A percentile compares a stretch with the other conserved stretches of the same genome.
Evolutionary conservation across 2,329 filamentous ascomycete species (phyloP).

Genomic region (Immersiporthe knoxdaviesiana): DNA sequence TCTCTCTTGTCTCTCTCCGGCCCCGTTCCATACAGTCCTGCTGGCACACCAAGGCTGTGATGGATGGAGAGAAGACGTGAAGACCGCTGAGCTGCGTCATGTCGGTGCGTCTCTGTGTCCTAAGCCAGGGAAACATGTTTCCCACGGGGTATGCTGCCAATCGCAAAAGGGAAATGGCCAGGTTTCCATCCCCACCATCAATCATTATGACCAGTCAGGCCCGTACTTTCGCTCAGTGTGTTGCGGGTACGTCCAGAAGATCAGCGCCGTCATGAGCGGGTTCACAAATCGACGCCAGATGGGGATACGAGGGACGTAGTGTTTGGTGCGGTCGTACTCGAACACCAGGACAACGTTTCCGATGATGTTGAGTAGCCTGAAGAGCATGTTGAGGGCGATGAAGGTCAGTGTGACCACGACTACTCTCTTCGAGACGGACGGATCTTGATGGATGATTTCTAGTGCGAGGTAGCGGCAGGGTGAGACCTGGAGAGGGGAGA

Average conservation of each 20-base stretch:
- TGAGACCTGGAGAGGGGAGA: conserved; percentile 32
- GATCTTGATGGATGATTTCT: conserved; percentile 14
- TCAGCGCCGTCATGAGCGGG: conserved; percentile 37
- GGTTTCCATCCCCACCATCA: too few relatives aligned
- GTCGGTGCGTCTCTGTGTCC: background rate
- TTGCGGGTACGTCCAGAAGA: conserved; percentile 49
- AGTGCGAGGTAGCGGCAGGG: conserved; percentile 36
- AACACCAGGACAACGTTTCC: conserved; percentile 44
- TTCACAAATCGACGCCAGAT: conserved; percentile 35
- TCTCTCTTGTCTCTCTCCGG: background rate
- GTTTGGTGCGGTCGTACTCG: conserved; percentile 45
- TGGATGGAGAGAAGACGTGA: background rate
- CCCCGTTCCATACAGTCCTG: background rate
- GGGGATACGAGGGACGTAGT: conserved; percentile 39
- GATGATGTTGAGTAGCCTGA: conserved; percentile 44
- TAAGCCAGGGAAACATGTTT: background rate
- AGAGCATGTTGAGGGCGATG: conserved; percentile 36
- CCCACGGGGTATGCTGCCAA: background rate
- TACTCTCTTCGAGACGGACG: background rate
- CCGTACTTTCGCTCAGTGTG: conserved; percentile 45
- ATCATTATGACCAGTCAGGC: conserved; percentile 28
- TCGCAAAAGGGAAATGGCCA: background rate
- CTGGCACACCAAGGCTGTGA: background rate
- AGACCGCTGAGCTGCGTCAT: background rate
- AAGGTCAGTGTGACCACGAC: conserved; percentile 25